Evolutionary conservation across 2,329 filamentous ascomycete species (phyloP), one percentile per base, ranked within the genome.

Genomic region (Colletotrichum australisinense): DNA sequence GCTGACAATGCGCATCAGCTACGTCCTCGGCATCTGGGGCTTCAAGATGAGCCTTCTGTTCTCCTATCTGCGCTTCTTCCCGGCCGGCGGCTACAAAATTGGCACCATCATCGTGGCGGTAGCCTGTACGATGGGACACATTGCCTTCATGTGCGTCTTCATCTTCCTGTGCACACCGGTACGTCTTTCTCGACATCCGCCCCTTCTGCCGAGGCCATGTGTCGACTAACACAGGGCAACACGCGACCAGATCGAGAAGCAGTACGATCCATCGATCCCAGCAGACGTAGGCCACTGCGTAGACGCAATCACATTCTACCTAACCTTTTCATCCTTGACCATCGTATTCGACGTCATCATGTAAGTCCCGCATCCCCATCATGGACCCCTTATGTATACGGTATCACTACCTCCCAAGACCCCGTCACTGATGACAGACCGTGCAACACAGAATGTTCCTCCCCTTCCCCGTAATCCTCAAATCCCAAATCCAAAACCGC

Each of bases 11-110:
- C 74, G 2, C 9, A 24, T 11, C 30, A 85, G 83, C 30, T 86
- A 86, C 66, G 81, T 85, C 24, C 74, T 79, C 8, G 80, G 81
- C 42, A 84, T 88, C 30, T 80, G 86, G 11, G 83, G 82, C 2
- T 88, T 88, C 78, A 88, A 88, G 67, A 78, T 86, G 28, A 81
- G 85, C 55, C 77, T 87, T 3, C 76, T 88, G 4, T 79, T 84
- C 9, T 84, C 84, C 1, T 85, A 86, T 26, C 78, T 87, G 0
- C 83, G 86, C 1, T 85, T 88, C 26, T 82, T 86, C 6, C 82
- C 85, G 2, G 78, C 79, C 1, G 79, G 80, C 1, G 62, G 65
- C 2, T 84, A 84, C 57, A 80, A 81, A 24, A 76, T 78, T 2
- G 66, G 76, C 0, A 82, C 84, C 0, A 78, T 84, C 9, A 75